Base-by-base conservation (phyloP, 495 filamentous ascomycete genomes). In the Jackrogersella multiformis region DNA sequence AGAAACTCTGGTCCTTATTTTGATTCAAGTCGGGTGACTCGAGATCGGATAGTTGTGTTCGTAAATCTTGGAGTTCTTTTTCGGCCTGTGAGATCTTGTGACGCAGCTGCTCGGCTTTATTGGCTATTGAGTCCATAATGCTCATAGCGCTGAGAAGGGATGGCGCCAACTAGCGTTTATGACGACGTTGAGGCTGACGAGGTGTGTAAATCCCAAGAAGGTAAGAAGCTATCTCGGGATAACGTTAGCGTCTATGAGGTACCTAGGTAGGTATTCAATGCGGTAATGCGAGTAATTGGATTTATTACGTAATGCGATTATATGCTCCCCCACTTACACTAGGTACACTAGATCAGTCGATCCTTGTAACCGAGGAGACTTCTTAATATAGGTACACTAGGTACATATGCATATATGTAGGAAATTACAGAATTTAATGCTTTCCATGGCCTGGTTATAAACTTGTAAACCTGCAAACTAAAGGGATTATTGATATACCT, bases 21-120 rank as follows among this genome's bases (percentile, higher is more conserved):
- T 2, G 18, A 55, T 24, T n/a, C n/a, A 26, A 49, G 32, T 20
- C n/a, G 1, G 60, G 13, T 21, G 67, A 44, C 56, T 81, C 77
- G 26, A 78, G 57, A 54, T 73, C 70, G 10, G 69, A 70, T 18
- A 81, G 74, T 45, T 79, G 73, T 28, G 48, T 68, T 69, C 71
- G 74, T 7, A 81, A 64, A 16, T 69, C 71, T 39, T 69, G 56
- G 15, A 80, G 56, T 10, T 77, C 66, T 56, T 69, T 61, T 59
- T 81, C 78, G 16, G 73, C 68, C 30, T 61, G 67, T 5, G 36
- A 39, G 35, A 81, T 79, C 55, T 77, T 68, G 39, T 42, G 35
- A 55, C 71, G 71, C 16, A 81, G 68, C 16, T 66, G 58, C 18
- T 73, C 61, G 21, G 68, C 64, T 48, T 66, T 71, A 18, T 39